These are phyloP conservation scores for Cladosporium colombiae DNA, from an alignment of 2,329 filamentous ascomycete genomes.

Conservation along the genomic window DNA sequence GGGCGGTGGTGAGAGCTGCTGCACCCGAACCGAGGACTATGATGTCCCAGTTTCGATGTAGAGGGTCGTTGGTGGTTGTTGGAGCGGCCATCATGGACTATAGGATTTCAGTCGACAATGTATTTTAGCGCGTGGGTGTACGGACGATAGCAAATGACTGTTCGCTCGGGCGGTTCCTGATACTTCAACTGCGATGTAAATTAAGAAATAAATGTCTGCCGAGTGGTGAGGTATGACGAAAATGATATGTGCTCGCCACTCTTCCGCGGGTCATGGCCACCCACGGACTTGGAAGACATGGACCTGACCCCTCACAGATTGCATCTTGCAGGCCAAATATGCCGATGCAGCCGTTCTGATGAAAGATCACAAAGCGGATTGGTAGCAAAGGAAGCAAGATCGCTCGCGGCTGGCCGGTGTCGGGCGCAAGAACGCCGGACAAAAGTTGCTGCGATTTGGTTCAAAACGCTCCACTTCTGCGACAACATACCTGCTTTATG, in stretches of 20 bases:
- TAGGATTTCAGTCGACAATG: no score
- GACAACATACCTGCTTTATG: background rate
- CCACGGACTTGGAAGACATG: background rate
- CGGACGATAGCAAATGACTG: background rate
- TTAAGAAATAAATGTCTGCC: background rate
- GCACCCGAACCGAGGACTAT: slow-evolving; percentile 65
- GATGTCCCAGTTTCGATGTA: slow-evolving; percentile 37
- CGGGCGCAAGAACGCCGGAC: background rate
- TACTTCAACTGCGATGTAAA: background rate
- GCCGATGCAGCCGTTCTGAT: background rate
- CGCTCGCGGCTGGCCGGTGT: background rate
- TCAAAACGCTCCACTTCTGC: background rate
- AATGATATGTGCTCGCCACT: background rate
- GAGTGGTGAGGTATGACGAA: background rate
- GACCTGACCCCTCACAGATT: background rate
- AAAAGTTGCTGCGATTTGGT: background rate
- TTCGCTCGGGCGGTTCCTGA: background rate
- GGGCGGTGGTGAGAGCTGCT: slow-evolving; percentile 63
- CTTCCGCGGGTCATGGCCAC: background rate
- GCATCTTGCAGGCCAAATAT: background rate
- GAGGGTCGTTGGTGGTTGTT: slow-evolving; percentile 8
- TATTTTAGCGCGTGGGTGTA: background rate
- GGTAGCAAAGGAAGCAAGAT: background rate
- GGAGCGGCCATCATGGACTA: background rate
- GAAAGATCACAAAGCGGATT: background rate